Evolutionary conservation across 208 protist species (phyloP), one percentile per base, ranked within the genome.

Genomic region (Leishmania mexicana): DNA sequence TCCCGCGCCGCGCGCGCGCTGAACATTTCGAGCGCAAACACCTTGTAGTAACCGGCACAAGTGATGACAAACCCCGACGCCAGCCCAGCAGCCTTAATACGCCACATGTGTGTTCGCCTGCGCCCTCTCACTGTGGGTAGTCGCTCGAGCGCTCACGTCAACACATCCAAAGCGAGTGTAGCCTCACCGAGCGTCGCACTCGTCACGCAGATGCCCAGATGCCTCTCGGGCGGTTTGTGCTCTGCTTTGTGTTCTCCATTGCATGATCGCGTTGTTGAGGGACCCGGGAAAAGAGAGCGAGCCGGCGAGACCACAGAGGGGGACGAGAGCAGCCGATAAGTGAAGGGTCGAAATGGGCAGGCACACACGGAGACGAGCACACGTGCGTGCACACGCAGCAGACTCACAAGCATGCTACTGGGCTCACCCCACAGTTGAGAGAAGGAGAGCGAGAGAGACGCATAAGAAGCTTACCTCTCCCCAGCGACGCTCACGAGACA

Each of bases 61-160:
- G 87, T 90, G 6, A 85, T 35, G n/a, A 76, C 54, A 64, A 92
- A 85, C 2, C 92, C 92, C 19, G 90, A 76, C 47, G 87, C 73
- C 67, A 95, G 83, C 0, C 92, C 92, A 42, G 84, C 83, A 24
- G 85, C 31, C 85, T 91, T 91, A 11, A 95, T 74, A 13, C 83
- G 58, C 53, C 93, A 83, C 92, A 95, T 91, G 3, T 3, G 3
- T 51, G n/a, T 1, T 42, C 28, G 35, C 47, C 47, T 24, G 13
- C 2, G 17, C 42, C 17, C 47, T 40, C 53, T 3, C 28, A 42
- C 2, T 15, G 73, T 15, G 49, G 73, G 31, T 15, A 35, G 15
- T 21, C 31, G n/a, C 13, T 47, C 73, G 19, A 53, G 68, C 8
- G 21, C 10, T 73, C 40, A 31, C 42, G 40, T 7, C 68, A 35